Conservation (phyloP, 331 rosid genomes). For the Quercus phellos region DNA sequence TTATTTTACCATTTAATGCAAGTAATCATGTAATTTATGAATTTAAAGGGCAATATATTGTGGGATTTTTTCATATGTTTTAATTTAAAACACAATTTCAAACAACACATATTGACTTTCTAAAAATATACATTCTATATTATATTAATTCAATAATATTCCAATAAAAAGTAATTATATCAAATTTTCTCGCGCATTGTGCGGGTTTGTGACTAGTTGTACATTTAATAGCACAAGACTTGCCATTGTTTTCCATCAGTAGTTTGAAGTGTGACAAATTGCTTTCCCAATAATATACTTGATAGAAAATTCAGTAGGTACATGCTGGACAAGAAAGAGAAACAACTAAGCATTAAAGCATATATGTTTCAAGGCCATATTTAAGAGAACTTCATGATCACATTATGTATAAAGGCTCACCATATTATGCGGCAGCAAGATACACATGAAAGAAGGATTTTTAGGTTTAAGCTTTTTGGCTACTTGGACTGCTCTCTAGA, state of each 20-base stretch:
- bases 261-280: background rate
- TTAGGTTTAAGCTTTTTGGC: background rate
- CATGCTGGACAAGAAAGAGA: background rate
- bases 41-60: too few relatives aligned
- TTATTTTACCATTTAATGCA: too few relatives aligned
- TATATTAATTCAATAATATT: too few relatives aligned
- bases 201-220: fast-evolving
- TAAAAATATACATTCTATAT: too few relatives aligned
- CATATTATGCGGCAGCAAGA: background rate
- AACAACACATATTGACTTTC: too few relatives aligned
- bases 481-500: background rate
- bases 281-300: background rate
- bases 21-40: too few relatives aligned
- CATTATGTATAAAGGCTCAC: background rate
- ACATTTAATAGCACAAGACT: background rate
- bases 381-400: too few relatives aligned
- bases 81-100: too few relatives aligned
- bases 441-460: slow-evolving; percentile 17
- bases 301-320: background rate
- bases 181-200: too few relatives aligned
- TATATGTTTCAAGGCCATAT: background rate
- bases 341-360: background rate
- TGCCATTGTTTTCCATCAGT: background rate
- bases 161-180: too few relatives aligned
- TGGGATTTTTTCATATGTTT: too few relatives aligned